phyloP scores from a whole-genome alignment of 148 eudicot species.

The Amaranthus cruentus region DNA sequence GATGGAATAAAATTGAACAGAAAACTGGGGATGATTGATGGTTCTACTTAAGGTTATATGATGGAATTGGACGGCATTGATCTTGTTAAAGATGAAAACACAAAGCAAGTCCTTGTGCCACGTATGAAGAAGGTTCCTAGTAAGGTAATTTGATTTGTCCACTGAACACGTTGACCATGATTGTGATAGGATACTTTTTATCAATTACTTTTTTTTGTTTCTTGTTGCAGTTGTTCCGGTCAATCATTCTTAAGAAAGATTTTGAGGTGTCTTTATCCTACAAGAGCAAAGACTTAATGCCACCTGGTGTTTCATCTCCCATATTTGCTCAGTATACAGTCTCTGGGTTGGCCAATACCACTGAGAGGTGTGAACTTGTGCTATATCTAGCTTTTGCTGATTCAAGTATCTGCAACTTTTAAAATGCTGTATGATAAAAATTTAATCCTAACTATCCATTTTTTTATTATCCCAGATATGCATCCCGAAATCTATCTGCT shows the following conservation, averaged over 20 bases:
- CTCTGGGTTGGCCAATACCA: constrained; percentile 76
- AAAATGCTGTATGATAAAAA: not conserved
- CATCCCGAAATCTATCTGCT: constrained; percentile 77
- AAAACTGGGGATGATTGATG: constrained; percentile 95
- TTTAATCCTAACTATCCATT: constrained; percentile 4
- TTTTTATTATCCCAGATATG: constrained; percentile 43
- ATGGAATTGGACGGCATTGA: constrained; percentile 71
- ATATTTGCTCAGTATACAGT: constrained; percentile 67
- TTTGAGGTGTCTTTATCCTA: constrained; percentile 81
- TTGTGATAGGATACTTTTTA: not conserved
- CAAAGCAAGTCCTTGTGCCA: constrained; percentile 68
- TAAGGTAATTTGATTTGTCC: constrained; percentile 46
- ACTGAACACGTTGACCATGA: not conserved
- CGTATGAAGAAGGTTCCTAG: constrained; percentile 92
- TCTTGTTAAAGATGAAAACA: constrained; percentile 73
- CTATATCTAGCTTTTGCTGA: constrained; percentile 15
- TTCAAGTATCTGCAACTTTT: not conserved
- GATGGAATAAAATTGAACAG: constrained; percentile 96
- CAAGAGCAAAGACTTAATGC: constrained; percentile 64
- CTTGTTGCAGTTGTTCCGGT: constrained; percentile 66
- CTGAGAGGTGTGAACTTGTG: constrained; percentile 59
- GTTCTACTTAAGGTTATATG: constrained; percentile 83
- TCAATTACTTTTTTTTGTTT: constrained; percentile 1
- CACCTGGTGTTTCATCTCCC: constrained; percentile 68
- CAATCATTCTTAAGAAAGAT: constrained; percentile 72